Evolutionary conservation across 768 basidiomycete genomes (phyloP), one percentile per base, ranked within the genome.

Genomic region (Plicaturopsis crispa): DNA sequence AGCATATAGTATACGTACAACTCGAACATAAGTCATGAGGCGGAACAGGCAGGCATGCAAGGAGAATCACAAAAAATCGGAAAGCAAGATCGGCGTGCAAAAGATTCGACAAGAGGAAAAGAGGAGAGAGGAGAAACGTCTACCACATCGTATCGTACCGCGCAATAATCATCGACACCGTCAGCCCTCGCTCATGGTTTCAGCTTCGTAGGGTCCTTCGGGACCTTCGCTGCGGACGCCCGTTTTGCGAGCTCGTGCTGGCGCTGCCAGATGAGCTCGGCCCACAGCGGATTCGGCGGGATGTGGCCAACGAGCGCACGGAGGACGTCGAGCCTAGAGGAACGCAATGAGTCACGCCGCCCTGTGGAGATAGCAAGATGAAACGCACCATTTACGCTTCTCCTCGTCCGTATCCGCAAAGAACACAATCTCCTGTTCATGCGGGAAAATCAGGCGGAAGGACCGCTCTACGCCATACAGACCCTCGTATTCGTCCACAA

Each of bases 231-330:
- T 7, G 17, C 33, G 17, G 11, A 8, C 8, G 33, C 33, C 24
- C 51, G 55, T 32, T 46, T 54, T 11, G 35, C 39, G 11, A 57
- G 44, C 42, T 76, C 72, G 42, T 75, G 63, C 48, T 88, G 85
- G 33, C 80, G 73, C 55, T 90, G 84, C 86, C 87, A 89, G 28
- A 90, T 58, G 26, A 94, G 65, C 63, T 94, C 92, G 3, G 84
- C 92, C 92, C 92, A 96, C 10, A 96, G 64, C 2, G 89, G 89
- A 56, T 93, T 88, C 2, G 87, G 84, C 6, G 92, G 92, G 48
- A 96, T 91, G 41, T 79, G 82, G 6, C 90, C 90, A 43, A 94
- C 78, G 24, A 94, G 67, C 0, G 88, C 85, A 35, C 75, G 73
- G 8, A 96, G 68, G 5, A 93, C 81, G 47, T 87, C 79, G 45